A percentile compares a stretch with the other conserved stretches of the same genome.
Evolutionary conservation across 2,329 filamentous ascomycete species (phyloP).

Genomic region (Orbilia quercus): DNA sequence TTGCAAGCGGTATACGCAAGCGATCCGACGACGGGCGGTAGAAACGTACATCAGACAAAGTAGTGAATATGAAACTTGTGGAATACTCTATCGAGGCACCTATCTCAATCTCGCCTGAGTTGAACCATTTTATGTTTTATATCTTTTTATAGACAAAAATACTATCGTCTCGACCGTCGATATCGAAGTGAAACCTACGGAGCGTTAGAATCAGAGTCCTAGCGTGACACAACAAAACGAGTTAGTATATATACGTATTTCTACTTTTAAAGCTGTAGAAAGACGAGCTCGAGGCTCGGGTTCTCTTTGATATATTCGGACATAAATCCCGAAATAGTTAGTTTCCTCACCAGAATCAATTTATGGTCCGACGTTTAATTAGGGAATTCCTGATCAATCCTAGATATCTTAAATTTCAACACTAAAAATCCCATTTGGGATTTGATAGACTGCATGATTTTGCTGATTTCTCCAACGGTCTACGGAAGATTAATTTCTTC

Average conservation of each 20-base stretch:
- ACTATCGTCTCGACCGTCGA: too few relatives aligned
- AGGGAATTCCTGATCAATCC: too few relatives aligned
- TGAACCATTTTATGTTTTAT: constrained; percentile 7
- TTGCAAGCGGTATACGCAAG: constrained; percentile 3
- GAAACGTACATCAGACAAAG: constrained; percentile 31
- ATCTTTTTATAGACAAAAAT: constrained; percentile 25
- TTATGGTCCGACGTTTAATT: constrained; percentile 18
- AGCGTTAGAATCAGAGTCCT: constrained; percentile 31
- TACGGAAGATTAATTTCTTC: constrained; percentile 25
- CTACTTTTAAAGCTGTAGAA: neutral
- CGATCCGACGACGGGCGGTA: neutral
- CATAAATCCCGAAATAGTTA: too few relatives aligned
- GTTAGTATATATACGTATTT: neutral
- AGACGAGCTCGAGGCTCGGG: constrained; percentile 20
- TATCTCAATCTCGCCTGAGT: constrained; percentile 10
- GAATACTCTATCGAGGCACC: constrained; percentile 30
- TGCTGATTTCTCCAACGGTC: constrained; percentile 7
- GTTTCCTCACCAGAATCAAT: constrained; percentile 10
- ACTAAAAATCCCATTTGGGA: neutral
- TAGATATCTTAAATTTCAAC: constrained; percentile 30
- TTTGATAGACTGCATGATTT: constrained; percentile 4
- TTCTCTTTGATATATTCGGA: neutral
- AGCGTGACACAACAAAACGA: constrained; percentile 4
- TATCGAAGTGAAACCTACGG: constrained; percentile 23
- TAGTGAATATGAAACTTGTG: constrained; percentile 25